Evolutionary conservation across 257 asterid genomes (phyloP).

Genomic region (Vinca minor): DNA sequence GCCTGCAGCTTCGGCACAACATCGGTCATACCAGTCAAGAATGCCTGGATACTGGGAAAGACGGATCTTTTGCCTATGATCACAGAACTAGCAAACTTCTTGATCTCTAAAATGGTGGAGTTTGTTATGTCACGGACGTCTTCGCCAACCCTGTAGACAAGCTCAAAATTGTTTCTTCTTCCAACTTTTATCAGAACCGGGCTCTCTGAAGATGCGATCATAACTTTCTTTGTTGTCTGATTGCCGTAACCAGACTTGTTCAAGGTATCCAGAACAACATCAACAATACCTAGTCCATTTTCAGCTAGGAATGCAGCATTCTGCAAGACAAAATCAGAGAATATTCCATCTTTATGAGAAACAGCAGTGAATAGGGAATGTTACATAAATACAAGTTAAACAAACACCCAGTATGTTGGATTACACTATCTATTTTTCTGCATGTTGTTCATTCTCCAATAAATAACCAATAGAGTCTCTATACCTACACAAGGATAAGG

Average conservation of each 20-base stretch:
- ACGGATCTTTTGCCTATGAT: constrained; percentile 47
- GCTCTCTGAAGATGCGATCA: constrained; percentile 60
- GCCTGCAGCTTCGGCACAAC: constrained; percentile 53
- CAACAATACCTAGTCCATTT: constrained; percentile 54
- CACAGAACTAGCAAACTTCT: constrained; percentile 55
- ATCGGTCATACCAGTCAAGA: constrained; percentile 29
- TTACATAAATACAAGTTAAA: background rate
- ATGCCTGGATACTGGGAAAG: constrained; percentile 30
- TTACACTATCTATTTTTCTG: background rate
- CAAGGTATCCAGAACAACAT: constrained; percentile 51
- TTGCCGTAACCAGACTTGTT: constrained; percentile 41
- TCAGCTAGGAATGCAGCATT: constrained; percentile 68
- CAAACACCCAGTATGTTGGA: background rate
- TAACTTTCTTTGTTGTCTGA: constrained; percentile 43
- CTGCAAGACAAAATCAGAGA: constrained; percentile 28
- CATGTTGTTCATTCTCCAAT: background rate
- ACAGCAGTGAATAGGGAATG: background rate
- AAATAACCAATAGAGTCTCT: background rate
- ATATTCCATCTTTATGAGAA: background rate
- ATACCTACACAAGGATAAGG: background rate
- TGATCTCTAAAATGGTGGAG: constrained; percentile 55
- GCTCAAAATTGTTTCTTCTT: constrained; percentile 48
- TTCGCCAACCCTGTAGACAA: constrained; percentile 50
- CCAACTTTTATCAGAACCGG: constrained; percentile 44
- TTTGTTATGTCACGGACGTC: constrained; percentile 43